These are phyloP conservation scores for Hypholoma fasciculare DNA, from an alignment of 768 basidiomycete genomes.

Conservation along the genomic window DNA sequence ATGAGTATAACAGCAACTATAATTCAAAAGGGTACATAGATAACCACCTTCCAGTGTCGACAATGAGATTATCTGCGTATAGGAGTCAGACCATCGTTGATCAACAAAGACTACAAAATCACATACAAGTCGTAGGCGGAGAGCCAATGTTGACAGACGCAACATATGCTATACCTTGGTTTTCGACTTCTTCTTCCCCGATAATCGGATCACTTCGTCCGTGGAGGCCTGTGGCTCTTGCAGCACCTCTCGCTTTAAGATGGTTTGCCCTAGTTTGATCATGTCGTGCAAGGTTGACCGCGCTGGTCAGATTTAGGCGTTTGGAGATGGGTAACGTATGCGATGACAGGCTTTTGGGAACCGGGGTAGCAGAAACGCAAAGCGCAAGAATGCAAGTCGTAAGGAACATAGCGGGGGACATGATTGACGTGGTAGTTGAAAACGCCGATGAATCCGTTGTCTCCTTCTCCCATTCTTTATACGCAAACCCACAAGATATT, in stretches of 20 bases:
- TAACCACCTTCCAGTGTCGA: conserved; percentile 56
- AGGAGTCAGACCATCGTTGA: not conserved
- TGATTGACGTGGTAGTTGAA: not conserved
- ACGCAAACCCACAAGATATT: no score
- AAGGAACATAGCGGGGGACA: conserved; percentile 34
- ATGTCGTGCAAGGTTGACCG: conserved; percentile 45
- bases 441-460: no score
- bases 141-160: conserved; percentile 50
- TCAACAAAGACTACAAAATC: not conserved
- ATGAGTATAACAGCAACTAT: conserved; percentile 1
- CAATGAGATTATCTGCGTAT: conserved; percentile 40
- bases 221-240: not conserved
- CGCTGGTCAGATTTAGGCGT: conserved; percentile 49
- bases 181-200: not conserved
- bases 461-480: no score
- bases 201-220: not conserved
- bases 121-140: conserved; percentile 50
- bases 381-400: conserved; percentile 45
- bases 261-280: conserved; percentile 51
- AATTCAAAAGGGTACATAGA: not conserved
- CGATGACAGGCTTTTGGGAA: conserved; percentile 37
- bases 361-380: conserved; percentile 43
- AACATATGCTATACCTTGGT: conserved; percentile 38
- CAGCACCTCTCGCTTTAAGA: conserved; percentile 34
- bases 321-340: conserved; percentile 54